A percentile compares a stretch with the other conserved stretches of the same genome.
Evolutionary conservation across 805 yeast genomes (phyloP).

Genomic region (Kuraishia capsulata): DNA sequence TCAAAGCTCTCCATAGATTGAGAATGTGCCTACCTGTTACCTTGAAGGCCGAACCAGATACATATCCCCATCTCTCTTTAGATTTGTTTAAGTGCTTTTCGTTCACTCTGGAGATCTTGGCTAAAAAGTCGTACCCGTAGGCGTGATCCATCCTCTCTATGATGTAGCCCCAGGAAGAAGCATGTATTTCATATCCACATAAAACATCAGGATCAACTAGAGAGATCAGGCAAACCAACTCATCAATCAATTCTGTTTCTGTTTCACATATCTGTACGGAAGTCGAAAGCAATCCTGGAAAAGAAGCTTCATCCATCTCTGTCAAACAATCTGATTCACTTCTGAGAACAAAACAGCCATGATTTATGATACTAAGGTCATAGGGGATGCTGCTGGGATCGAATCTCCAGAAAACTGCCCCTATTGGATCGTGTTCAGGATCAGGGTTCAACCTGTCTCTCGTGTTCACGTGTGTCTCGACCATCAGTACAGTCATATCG

Average conservation of each 20-base stretch:
- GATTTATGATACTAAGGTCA: constrained; percentile 22
- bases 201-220: constrained; percentile 79
- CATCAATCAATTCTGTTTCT: constrained; percentile 54
- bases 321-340: constrained; percentile 2
- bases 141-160: constrained; percentile 47
- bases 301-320: constrained; percentile 4
- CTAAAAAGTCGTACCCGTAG: constrained; percentile 44
- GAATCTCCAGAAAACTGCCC: constrained; percentile 55
- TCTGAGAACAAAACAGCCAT: constrained; percentile 25
- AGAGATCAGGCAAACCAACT: constrained; percentile 46
- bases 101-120: constrained; percentile 52
- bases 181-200: constrained; percentile 76
- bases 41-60: constrained; percentile 61
- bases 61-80: constrained; percentile 73
- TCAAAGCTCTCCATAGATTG: constrained; percentile 75
- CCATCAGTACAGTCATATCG: constrained; percentile 43
- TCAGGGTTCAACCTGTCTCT: constrained; percentile 48
- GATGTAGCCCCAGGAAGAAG: constrained; percentile 84
- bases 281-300: constrained; percentile 6
- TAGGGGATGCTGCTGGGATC: constrained; percentile 31
- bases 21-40: constrained; percentile 78
- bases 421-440: constrained; percentile 51
- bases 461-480: constrained; percentile 63
- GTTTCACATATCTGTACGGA: constrained; percentile 23
- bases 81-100: constrained; percentile 38